Evolutionary conservation across 2,329 filamentous ascomycete species (phyloP).

Genomic region (Pseudocercospora macadamiae): DNA sequence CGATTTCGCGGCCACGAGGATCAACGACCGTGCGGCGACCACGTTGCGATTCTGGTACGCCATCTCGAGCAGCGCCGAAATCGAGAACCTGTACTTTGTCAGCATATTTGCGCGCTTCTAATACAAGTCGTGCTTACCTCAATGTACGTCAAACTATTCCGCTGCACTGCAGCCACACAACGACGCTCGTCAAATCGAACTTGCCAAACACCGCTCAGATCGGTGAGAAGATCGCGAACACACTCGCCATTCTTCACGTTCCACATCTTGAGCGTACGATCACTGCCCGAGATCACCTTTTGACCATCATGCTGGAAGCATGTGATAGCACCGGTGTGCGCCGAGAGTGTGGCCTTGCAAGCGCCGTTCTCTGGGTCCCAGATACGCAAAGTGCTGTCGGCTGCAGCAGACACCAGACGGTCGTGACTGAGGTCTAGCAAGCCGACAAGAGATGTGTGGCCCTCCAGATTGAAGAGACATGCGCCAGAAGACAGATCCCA

Average conservation of each 20-base stretch:
- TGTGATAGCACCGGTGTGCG: constrained; percentile 95
- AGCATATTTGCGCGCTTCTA: neutral
- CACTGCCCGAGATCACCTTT: constrained; percentile 95
- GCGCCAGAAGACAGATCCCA: constrained; percentile 90
- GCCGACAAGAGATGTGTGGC: constrained; percentile 88
- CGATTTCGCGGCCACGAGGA: constrained; percentile 36
- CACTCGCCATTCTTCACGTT: constrained; percentile 90
- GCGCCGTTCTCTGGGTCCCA: constrained; percentile 95
- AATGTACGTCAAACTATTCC: constrained; percentile 89
- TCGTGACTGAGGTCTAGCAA: constrained; percentile 87
- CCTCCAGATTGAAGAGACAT: constrained; percentile 86
- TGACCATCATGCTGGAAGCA: constrained; percentile 97
- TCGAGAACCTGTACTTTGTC: constrained; percentile 76
- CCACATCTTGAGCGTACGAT: constrained; percentile 98
- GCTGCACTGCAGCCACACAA: constrained; percentile 94
- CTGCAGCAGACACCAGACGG: constrained; percentile 89
- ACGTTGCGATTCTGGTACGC: constrained; percentile 73
- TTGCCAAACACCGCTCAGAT: constrained; percentile 97
- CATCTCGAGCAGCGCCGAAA: constrained; percentile 91
- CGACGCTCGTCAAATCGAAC: constrained; percentile 95
- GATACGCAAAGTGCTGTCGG: constrained; percentile 91
- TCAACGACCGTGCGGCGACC: constrained; percentile 72
- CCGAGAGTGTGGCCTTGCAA: constrained; percentile 86
- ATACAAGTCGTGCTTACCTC: constrained; percentile 66
- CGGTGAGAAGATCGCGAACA: constrained; percentile 87